A percentile compares a stretch with the other conserved stretches of the same genome.
phyloP scores from a whole-genome alignment of 108 stramenopile genomes.

The Fragilaria crotonensis region DNA sequence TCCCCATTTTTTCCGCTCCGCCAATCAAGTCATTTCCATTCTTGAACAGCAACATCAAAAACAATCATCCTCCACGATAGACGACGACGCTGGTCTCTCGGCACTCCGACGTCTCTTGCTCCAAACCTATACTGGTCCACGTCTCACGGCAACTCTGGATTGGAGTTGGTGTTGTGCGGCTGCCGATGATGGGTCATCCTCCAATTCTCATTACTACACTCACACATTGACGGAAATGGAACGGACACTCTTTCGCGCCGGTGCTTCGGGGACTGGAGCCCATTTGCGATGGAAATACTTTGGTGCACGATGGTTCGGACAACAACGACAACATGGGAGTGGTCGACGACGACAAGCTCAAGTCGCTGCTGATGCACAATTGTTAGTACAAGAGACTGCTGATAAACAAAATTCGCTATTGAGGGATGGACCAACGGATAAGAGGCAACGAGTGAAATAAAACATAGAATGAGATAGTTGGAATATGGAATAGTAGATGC shows the following conservation, averaged over 20 bases:
- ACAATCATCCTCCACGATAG: background rate
- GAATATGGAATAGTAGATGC: too few relatives aligned
- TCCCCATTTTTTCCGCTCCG: background rate
- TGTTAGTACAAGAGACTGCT: too few relatives aligned
- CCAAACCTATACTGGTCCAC: constrained; percentile 37
- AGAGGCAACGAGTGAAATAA: too few relatives aligned
- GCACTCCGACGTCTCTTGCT: background rate
- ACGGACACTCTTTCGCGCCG: constrained; percentile 28
- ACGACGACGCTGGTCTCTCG: background rate
- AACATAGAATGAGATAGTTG: too few relatives aligned
- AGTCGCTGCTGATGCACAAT: too few relatives aligned
- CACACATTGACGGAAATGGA: constrained; percentile 38
- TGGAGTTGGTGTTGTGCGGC: constrained; percentile 29
- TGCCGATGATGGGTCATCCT: constrained; percentile 39
- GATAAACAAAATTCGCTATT: too few relatives aligned
- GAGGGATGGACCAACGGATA: too few relatives aligned
- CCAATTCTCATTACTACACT: constrained; percentile 25
- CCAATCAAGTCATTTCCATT: background rate
- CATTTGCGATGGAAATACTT: constrained; percentile 32
- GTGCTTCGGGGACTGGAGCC: constrained; percentile 28
- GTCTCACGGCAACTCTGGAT: constrained; percentile 41
- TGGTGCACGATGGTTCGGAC: constrained; percentile 29
- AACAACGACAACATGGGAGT: background rate
- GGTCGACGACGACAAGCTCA: too few relatives aligned
- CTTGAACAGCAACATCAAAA: background rate